Percentiles rank a stretch among this genome's conserved stretches.
Conservation (phyloP, 495 filamentous ascomycete species). For the Penicillium desertorum region DNA sequence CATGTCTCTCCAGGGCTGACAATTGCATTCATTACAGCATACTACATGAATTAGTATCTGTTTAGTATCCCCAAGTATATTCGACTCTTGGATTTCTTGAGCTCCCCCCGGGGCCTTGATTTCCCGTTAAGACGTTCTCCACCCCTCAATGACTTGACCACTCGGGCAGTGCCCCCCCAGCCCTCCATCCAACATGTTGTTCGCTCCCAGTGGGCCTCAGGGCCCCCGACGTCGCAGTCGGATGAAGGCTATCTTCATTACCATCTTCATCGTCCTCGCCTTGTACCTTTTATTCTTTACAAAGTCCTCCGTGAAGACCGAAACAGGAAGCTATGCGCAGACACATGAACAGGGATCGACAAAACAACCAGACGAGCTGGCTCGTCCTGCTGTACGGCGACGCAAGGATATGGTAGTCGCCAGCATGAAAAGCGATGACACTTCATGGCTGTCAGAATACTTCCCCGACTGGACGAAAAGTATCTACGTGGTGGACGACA, state of each 20-base stretch:
- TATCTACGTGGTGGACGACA: constrained; percentile 54
- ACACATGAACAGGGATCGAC: constrained; percentile 11
- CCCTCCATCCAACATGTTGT: constrained; percentile 34
- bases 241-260: constrained; percentile 43
- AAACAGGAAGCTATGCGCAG: constrained; percentile 29
- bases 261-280: constrained; percentile 41
- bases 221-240: constrained; percentile 45
- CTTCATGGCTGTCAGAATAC: constrained; percentile 54
- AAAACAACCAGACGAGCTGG: constrained; percentile 29
- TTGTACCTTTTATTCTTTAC: constrained; percentile 44
- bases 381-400: constrained; percentile 23
- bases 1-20: too few species aligned
- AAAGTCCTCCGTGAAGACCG: constrained; percentile 16
- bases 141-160: constrained; percentile 14
- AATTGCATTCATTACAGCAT: background rate
- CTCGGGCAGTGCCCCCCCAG: constrained; percentile 3
- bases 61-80: background rate
- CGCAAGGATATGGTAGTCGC: constrained; percentile 57
- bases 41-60: background rate
- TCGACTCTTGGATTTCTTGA: background rate
- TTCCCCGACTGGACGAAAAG: constrained; percentile 51
- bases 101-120: constrained; percentile 2
- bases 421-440: constrained; percentile 52
- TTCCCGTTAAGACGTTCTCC: background rate
- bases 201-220: constrained; percentile 39